Base-by-base conservation (phyloP, 2,329 filamentous ascomycete species). In the Dryadomyces sulphureus region DNA sequence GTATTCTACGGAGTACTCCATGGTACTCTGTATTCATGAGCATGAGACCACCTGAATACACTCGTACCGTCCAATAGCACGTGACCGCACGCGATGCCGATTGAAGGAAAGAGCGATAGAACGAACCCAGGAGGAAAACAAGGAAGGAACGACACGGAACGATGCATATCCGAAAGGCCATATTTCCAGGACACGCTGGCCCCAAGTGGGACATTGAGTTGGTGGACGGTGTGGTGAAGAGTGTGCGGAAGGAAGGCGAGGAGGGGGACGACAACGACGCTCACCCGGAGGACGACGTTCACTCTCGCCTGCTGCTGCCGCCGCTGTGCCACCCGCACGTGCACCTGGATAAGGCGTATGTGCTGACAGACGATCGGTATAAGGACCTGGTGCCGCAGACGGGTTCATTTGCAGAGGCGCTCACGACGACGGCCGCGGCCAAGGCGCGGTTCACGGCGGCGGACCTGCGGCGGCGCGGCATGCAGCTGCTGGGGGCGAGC, bases 271-370 rank as follows among this genome's bases (percentile, higher is more conserved):
- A 32, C 20, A 32, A 20, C 6, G 12, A 34, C 22, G 35, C 34
- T 19, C n/a, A n/a, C n/a, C n/a, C n/a, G n/a, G 39, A 38, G 34
- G 22, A 20, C 43, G 38, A 34, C 20, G 14, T 48, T 4, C 41
- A 40, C 27, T 47, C 45, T 5, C 55, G 50, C 21, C 54, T 65
- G 16, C 47, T 65, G 2, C 52, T 65, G 6, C 61, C 63, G 6
- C 41, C 63, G 3, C 67, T 86, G 3, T 84, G 79, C 52, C 82
- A 86, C 55, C 79, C 81, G 7, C 81, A 86, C 53, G 74, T 86
- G 43, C 82, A 86, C 55, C 66, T 86, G 24, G 82, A 86, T 59
- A 81, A 81, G 55, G 69, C 74, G 35, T 81, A 75, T 53, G 60
- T 81, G 24, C 64, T 81, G 9, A 74, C 61, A 16, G 55, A 57